A percentile compares a stretch with the other conserved stretches of the same genome.
Conservation (phyloP, 1,284 basidiomycete species). For the Tilletia setariae region DNA sequence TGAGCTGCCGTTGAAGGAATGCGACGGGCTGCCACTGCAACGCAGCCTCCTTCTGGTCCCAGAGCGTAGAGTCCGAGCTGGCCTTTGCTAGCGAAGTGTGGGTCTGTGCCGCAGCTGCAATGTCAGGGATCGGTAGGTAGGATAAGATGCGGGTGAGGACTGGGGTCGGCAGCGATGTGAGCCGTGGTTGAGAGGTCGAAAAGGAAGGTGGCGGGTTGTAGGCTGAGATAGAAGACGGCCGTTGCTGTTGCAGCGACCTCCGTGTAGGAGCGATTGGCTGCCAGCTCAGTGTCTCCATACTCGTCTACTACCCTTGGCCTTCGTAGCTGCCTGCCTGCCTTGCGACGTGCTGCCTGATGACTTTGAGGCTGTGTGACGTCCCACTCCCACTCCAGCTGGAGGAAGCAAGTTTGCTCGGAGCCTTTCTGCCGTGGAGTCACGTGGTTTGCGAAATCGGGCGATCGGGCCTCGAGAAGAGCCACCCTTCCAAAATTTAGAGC, state of each 20-base stretch:
- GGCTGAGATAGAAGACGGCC: not conserved
- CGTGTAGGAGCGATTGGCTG: constrained; percentile 9
- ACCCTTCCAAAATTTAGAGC: too few species aligned
- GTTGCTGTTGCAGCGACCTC: not conserved
- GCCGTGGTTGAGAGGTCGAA: constrained; percentile 8
- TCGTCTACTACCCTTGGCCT: not conserved
- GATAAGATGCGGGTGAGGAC: constrained; percentile 33
- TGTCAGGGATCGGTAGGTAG: constrained; percentile 28
- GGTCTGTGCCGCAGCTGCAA: constrained; percentile 29
- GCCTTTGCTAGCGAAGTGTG: constrained; percentile 33
- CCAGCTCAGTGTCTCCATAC: not conserved
- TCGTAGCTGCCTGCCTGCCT: not conserved
- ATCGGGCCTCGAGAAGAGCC: not conserved
- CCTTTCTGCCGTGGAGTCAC: too few species aligned
- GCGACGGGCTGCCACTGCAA: constrained; percentile 32
- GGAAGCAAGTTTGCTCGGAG: too few species aligned
- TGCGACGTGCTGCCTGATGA: too few species aligned
- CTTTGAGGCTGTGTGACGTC: too few species aligned
- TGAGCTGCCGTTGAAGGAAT: constrained; percentile 20
- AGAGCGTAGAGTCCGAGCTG: constrained; percentile 38
- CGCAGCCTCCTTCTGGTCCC: constrained; percentile 28
- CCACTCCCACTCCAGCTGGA: too few species aligned
- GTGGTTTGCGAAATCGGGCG: not conserved
- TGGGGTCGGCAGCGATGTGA: constrained; percentile 23
- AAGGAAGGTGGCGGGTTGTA: not conserved